Percentiles rank a stretch among this genome's conserved stretches.
Evolutionary conservation across 139 green algal genomes (phyloP).

Genomic region (Gonium pectorale): DNA sequence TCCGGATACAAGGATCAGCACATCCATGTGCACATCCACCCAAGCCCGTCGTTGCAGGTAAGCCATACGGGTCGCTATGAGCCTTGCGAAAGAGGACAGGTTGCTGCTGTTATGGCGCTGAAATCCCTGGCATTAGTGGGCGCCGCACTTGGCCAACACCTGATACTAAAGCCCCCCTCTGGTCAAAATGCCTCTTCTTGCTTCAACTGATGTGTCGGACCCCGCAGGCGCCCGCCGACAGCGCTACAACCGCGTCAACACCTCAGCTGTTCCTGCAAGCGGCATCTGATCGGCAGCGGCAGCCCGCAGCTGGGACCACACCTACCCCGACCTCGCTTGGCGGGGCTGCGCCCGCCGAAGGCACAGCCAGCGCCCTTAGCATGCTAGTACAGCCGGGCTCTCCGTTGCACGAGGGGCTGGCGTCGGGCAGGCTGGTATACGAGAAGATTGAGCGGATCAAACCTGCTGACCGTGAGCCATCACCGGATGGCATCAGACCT

Average conservation of each 20-base stretch:
- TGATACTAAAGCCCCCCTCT: no score
- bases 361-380: neutral
- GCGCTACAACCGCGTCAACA: neutral
- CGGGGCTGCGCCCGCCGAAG: neutral
- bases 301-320: neutral
- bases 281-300: neutral
- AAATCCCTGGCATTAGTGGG: no score
- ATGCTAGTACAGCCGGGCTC: neutral
- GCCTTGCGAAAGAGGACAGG: no score
- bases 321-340: neutral
- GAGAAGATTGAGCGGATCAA: slow-evolving; percentile 40
- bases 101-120: no score
- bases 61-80: neutral
- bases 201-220: no score
- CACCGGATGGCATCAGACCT: no score
- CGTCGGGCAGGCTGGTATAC: slow-evolving; percentile 19
- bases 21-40: slow-evolving; percentile 48
- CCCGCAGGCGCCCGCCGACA: neutral
- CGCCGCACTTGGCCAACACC: no score
- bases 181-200: no score
- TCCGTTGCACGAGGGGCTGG: slow-evolving; percentile 30
- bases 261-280: slow-evolving; percentile 26
- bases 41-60: neutral
- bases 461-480: neutral
- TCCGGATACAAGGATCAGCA: slow-evolving; percentile 32